These are phyloP conservation scores for Leccinum disarticulatum DNA, from an alignment of 768 basidiomycete genomes.

Conservation along the genomic window DNA sequence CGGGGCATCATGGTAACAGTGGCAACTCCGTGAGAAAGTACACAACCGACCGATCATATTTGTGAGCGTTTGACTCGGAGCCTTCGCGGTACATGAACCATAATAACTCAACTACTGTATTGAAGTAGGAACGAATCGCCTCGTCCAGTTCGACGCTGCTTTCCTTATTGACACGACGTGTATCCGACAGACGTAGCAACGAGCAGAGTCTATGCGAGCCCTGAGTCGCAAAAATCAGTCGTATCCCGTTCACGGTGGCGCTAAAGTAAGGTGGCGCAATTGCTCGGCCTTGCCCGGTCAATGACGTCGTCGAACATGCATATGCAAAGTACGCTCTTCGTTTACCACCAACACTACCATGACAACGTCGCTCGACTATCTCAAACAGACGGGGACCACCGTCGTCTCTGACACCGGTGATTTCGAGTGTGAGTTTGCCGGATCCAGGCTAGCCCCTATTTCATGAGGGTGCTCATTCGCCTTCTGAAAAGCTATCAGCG, in stretches of 20 bases:
- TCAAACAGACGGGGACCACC: slow-evolving; percentile 87
- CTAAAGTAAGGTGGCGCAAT: neutral
- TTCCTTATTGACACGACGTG: slow-evolving; percentile 12
- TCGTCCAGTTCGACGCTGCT: slow-evolving; percentile 31
- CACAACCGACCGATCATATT: no score
- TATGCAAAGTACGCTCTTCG: neutral
- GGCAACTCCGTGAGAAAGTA: no score
- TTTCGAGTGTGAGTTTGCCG: slow-evolving; percentile 62
- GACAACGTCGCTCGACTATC: slow-evolving; percentile 74
- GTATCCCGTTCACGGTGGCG: no score
- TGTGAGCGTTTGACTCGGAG: no score
- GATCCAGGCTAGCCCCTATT: slow-evolving; percentile 11
- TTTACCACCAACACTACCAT: slow-evolving; percentile 40
- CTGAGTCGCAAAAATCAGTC: no score
- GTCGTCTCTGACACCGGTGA: slow-evolving; percentile 92
- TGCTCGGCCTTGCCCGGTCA: slow-evolving; percentile 1
- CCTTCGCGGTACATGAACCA: no score
- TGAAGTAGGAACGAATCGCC: slow-evolving; percentile 20
- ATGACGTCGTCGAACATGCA: neutral
- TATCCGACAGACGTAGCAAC: no score
- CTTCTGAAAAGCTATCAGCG: slow-evolving; percentile 66
- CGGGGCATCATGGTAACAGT: no score
- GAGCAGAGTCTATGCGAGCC: no score
- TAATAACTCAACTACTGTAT: slow-evolving; percentile 17
- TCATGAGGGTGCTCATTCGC: neutral